Conservation (phyloP, 148 eudicot genomes). For the Gaultheria prostrata region DNA sequence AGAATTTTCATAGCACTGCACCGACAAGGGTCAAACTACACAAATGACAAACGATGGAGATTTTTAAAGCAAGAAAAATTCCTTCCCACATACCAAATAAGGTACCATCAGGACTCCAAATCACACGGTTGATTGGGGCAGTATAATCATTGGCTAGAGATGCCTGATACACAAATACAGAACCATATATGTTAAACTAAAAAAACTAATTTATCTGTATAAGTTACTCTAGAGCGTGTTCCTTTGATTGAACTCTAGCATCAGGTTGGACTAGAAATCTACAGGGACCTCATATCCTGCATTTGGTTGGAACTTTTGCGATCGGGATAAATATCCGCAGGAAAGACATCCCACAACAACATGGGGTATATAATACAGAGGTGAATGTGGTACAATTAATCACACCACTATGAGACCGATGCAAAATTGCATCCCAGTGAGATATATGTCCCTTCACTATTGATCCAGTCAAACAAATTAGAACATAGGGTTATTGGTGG, state of each 20-base stretch:
- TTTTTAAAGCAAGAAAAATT: neutral
- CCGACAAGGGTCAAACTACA: neutral
- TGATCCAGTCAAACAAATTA: too few relatives aligned
- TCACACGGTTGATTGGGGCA: conserved; percentile 69
- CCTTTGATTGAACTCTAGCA: neutral
- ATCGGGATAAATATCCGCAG: too few relatives aligned
- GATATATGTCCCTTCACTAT: too few relatives aligned
- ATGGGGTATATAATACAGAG: too few relatives aligned
- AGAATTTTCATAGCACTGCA: neutral
- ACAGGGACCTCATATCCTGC: neutral
- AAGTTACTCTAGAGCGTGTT: neutral
- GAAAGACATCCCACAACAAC: too few relatives aligned
- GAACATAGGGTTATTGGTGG: neutral
- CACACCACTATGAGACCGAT: neutral
- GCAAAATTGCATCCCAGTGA: too few relatives aligned
- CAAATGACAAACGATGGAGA: neutral
- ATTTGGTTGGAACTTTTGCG: too few relatives aligned
- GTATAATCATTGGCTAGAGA: conserved; percentile 58
- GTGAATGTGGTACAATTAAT: neutral
- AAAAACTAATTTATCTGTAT: neutral
- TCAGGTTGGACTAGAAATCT: neutral
- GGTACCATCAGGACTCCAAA: conserved; percentile 81
- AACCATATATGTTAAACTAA: neutral
- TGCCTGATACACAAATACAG: conserved; percentile 36
- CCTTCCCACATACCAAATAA: conserved; percentile 47